Evolutionary conservation across 352 stramenopile genomes (phyloP).

Genomic region (Lagenidium sp.): DNA sequence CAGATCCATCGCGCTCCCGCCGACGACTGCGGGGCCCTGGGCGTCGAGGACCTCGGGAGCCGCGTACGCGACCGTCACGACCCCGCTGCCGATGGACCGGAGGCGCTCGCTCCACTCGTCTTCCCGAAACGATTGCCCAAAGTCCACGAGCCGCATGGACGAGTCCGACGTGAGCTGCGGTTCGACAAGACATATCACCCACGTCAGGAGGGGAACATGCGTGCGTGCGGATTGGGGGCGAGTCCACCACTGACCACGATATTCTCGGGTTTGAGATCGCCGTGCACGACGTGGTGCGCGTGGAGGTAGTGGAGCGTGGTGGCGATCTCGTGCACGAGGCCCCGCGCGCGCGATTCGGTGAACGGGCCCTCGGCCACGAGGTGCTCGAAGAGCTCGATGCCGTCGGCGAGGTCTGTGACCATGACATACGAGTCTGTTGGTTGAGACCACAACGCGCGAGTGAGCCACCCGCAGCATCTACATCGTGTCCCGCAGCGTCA

Average conservation of each 20-base stretch:
- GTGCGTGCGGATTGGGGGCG: too few relatives aligned
- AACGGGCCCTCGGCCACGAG: conserved; percentile 15
- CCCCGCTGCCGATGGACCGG: conserved; percentile 14
- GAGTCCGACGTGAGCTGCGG: conserved; percentile 4
- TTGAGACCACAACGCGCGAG: background rate
- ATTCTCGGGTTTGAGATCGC: conserved; percentile 28
- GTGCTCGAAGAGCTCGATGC: conserved; percentile 25
- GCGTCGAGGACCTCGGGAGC: conserved; percentile 16
- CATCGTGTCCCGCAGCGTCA: background rate
- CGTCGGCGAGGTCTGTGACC: conserved; percentile 23
- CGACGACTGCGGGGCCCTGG: background rate
- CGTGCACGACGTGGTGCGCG: conserved; percentile 21
- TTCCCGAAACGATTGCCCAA: conserved; percentile 47
- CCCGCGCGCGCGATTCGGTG: conserved; percentile 8
- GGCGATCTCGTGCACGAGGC: conserved; percentile 12
- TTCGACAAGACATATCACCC: too few relatives aligned
- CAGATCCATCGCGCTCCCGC: conserved; percentile 20
- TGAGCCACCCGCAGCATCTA: background rate
- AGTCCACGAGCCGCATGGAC: conserved; percentile 46
- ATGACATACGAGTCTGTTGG: conserved; percentile 22
- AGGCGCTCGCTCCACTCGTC: conserved; percentile 8
- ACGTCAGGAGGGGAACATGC: too few relatives aligned
- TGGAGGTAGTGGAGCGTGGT: conserved; percentile 16
- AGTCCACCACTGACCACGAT: too few relatives aligned
- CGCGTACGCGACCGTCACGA: conserved; percentile 21